Percentiles rank a stretch among this genome's conserved stretches.
Evolutionary conservation across 495 filamentous ascomycete genomes (phyloP).

Genomic region (Neurospora discreta): DNA sequence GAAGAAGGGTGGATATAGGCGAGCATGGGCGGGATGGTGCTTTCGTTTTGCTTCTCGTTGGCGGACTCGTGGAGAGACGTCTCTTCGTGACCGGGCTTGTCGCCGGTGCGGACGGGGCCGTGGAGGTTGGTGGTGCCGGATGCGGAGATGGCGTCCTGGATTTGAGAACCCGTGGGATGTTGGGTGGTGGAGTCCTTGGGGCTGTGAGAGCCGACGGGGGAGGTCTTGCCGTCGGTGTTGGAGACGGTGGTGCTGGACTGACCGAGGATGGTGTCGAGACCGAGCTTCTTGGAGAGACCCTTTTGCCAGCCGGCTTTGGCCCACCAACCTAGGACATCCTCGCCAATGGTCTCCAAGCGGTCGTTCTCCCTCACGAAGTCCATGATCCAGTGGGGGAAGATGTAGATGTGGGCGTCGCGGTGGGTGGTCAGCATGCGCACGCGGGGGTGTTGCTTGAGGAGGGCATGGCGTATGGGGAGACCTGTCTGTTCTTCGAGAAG

Average conservation of each 20-base stretch:
- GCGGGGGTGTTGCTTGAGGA: conserved; percentile 60
- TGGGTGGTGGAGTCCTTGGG: background rate
- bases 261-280: conserved; percentile 53
- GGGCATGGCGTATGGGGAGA: conserved; percentile 57
- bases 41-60: conserved; percentile 27
- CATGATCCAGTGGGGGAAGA: conserved; percentile 85
- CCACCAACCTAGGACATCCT: conserved; percentile 93
- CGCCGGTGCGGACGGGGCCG: conserved; percentile 13
- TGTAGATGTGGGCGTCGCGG: conserved; percentile 84
- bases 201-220: background rate
- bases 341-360: conserved; percentile 70
- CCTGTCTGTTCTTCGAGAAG: conserved; percentile 58
- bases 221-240: conserved; percentile 13
- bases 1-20: conserved; percentile 58
- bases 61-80: background rate
- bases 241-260: background rate
- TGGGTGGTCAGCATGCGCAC: conserved; percentile 67
- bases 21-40: conserved; percentile 59
- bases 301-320: conserved; percentile 87
- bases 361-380: conserved; percentile 71
- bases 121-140: conserved; percentile 2
- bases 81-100: conserved; percentile 8
- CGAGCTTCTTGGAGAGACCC: conserved; percentile 65
- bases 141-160: background rate
- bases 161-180: background rate